Evolutionary conservation across 2,329 filamentous ascomycete genomes (phyloP).

Genomic region (Stemphylium beticola): DNA sequence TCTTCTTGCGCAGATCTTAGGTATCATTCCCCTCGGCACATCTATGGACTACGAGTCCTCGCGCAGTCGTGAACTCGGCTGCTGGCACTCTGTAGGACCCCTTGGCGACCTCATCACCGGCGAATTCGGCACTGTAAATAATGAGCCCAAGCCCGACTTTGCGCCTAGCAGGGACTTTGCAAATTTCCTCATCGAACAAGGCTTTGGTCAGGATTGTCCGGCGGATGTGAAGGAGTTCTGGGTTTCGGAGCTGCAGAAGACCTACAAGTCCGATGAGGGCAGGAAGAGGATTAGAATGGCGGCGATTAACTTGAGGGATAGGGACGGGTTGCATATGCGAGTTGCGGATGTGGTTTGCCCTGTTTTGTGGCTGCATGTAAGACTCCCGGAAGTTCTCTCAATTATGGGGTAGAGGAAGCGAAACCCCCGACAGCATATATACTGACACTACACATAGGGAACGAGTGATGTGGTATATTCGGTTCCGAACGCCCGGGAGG

Average conservation of each 20-base stretch:
- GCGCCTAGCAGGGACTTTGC: constrained; percentile 51
- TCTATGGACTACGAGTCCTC: constrained; percentile 59
- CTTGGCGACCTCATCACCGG: constrained; percentile 46
- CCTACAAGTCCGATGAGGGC: constrained; percentile 59
- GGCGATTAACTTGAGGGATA: constrained; percentile 56
- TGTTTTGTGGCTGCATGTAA: constrained; percentile 58
- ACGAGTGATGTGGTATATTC: constrained; percentile 52
- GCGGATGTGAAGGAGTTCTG: constrained; percentile 52
- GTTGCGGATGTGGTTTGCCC: constrained; percentile 58
- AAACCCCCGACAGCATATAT: neutral
- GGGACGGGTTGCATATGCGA: constrained; percentile 56
- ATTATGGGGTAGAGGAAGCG: neutral
- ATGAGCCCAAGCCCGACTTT: constrained; percentile 51
- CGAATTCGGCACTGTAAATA: constrained; percentile 46
- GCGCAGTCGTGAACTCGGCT: constrained; percentile 52
- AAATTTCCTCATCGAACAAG: constrained; percentile 55
- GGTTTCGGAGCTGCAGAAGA: constrained; percentile 52
- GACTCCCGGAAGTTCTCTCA: constrained; percentile 4
- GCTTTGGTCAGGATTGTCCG: constrained; percentile 53
- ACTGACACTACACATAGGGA: constrained; percentile 39
- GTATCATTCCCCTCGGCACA: constrained; percentile 60
- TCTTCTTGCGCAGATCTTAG: constrained; percentile 50
- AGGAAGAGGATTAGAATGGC: constrained; percentile 56
- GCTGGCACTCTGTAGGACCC: constrained; percentile 54
- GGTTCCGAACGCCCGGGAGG: constrained; percentile 52